Percentiles rank a stretch among this genome's conserved stretches.
These are phyloP conservation scores for Nigrospora oryzae DNA, from an alignment of 2,329 filamentous ascomycete species.

Conservation along the genomic window DNA sequence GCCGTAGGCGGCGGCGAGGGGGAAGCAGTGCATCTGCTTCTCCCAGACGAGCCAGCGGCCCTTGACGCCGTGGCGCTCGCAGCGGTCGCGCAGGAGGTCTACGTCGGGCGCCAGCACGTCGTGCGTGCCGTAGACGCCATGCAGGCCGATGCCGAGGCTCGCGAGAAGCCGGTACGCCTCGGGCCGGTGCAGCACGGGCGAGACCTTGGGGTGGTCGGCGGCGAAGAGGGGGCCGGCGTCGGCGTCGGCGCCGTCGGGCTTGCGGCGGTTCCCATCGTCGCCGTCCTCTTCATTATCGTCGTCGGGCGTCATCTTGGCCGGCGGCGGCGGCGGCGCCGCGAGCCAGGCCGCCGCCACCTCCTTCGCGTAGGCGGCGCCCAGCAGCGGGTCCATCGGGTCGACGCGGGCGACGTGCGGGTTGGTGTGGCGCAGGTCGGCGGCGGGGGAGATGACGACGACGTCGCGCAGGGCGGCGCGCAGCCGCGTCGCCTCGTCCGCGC, in stretches of 20 bases:
- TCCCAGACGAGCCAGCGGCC: constrained; percentile 52
- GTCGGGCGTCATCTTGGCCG: not conserved
- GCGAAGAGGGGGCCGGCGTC: no score
- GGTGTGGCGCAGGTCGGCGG: constrained; percentile 29
- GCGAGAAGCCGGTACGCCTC: constrained; percentile 20
- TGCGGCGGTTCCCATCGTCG: no score
- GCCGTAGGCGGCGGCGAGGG: constrained; percentile 38
- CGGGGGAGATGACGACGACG: constrained; percentile 10
- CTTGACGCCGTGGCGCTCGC: constrained; percentile 28
- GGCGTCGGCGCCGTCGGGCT: no score
- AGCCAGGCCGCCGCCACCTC: constrained; percentile 31
- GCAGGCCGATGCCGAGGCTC: constrained; percentile 36
- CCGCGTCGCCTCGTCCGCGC: not conserved
- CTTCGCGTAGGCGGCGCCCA: constrained; percentile 30
- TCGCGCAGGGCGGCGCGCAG: constrained; percentile 2
- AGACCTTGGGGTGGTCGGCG: constrained; percentile 32
- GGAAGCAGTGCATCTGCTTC: constrained; percentile 52
- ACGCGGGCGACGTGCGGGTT: constrained; percentile 33
- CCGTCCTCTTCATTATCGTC: not conserved
- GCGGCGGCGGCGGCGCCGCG: constrained; percentile 23
- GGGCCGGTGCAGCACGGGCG: constrained; percentile 22
- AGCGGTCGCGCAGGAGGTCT: constrained; percentile 35
- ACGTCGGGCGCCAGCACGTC: constrained; percentile 47
- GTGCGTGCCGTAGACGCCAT: constrained; percentile 41
- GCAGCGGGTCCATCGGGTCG: constrained; percentile 33